phyloP scores from a whole-genome alignment of 2,329 filamentous ascomycete genomes.

The Exutisphaerella laricina region DNA sequence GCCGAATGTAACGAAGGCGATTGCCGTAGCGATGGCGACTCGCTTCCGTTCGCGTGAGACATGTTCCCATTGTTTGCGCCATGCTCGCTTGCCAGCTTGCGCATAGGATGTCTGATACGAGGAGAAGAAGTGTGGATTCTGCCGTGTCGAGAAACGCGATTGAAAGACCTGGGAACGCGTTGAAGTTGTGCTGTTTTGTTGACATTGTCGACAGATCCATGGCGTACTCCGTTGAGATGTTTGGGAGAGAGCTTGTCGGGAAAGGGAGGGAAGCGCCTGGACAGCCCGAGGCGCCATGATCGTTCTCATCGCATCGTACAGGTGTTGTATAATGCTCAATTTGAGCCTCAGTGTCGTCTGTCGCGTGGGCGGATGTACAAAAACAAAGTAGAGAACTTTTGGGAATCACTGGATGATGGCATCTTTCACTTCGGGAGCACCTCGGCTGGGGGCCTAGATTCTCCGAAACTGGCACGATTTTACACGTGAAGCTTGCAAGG shows the following conservation, averaged over 20 bases:
- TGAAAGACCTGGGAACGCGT: not conserved
- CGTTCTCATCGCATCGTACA: conserved; percentile 24
- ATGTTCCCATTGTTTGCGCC: conserved; percentile 23
- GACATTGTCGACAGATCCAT: conserved; percentile 26
- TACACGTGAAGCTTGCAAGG: too few species aligned
- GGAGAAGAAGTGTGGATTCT: conserved; percentile 4
- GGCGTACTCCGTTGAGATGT: conserved; percentile 2
- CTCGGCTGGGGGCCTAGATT: not conserved
- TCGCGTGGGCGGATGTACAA: not conserved
- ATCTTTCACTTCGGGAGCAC: conserved; percentile 2
- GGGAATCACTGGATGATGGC: not conserved
- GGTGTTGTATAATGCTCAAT: not conserved
- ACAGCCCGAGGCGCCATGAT: conserved; percentile 15
- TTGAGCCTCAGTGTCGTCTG: too few species aligned
- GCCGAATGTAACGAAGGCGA: conserved; percentile 31
- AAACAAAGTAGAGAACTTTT: not conserved
- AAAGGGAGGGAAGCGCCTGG: conserved; percentile 10
- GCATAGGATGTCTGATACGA: conserved; percentile 7
- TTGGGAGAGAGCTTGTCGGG: conserved; percentile 5
- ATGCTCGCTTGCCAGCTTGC: conserved; percentile 27
- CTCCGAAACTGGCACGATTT: too few species aligned
- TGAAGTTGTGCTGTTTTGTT: conserved; percentile 4
- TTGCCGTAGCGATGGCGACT: conserved; percentile 29
- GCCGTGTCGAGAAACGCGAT: conserved; percentile 15
- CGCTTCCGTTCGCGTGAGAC: conserved; percentile 21